Base-by-base conservation (phyloP, 345 rosid species). In the Psidium friedrichsthalianum region DNA sequence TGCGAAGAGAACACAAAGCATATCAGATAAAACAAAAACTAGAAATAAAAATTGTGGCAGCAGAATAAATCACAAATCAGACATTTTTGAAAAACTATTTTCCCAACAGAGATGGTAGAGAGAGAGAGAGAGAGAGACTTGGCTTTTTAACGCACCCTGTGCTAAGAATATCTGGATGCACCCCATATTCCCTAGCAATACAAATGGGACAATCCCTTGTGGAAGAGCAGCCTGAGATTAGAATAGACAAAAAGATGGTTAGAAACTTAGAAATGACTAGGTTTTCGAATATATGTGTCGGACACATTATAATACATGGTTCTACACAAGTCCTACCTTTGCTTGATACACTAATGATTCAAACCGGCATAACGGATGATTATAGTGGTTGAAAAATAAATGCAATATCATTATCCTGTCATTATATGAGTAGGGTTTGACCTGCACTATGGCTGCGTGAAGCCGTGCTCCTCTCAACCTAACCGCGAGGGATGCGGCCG, bases 401-500 rank as follows among this genome's bases (percentile, higher is more conserved):
- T 8, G 25, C 25, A 2, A 8, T 36, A 36, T 36, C 80, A 36
- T 36, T 18, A 8, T 69, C 80, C 80, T 3, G 10, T 69, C 80
- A 20, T 36, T 20, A 56, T 69, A 36, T 69, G 47, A 20, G 11
- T 69, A 36, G 80, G 40, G 80, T 69, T 36, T 12, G 44, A 94
- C 97, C 96, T 94, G 98, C 22, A 95, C 95, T 27, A 95, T 94
- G 82, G 98, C 95, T 15, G 94, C 93, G n/a, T 91, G 96, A 22
- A 95, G 90, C 83, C 82, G 90, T 13, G 87, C 86, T 49, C 95
- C 94, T 78, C 85, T 90, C 55, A 95, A 24, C 83, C 95, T 93
- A 5, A 94, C 91, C 15, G 87, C 89, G 76, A 93, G 6, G 6
- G 96, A 93, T 3, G 95, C 90, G 0, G 87, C 91, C 8, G 94